Conservation (phyloP, 192 early-diverging fungal genomes). For the Spizellomyces sp. region DNA sequence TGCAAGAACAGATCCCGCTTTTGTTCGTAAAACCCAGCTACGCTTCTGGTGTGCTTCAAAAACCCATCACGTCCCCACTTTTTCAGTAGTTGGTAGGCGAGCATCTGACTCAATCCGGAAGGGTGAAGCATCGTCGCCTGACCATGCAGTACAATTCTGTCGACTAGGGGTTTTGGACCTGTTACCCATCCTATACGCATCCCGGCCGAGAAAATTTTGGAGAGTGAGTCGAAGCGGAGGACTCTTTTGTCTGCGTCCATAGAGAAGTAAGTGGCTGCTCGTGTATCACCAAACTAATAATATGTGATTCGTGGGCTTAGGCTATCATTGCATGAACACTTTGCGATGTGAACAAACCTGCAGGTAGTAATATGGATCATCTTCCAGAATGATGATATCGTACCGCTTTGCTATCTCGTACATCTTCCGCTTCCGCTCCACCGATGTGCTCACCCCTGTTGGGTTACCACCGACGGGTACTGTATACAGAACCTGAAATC, state of each 20-base stretch:
- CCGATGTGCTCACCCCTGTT: constrained; percentile 78
- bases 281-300: constrained; percentile 41
- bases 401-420: constrained; percentile 77
- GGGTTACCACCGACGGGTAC: constrained; percentile 92
- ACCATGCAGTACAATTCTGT: constrained; percentile 81
- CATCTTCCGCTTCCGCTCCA: constrained; percentile 74
- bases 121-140: constrained; percentile 83
- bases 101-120: constrained; percentile 77
- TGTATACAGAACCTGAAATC: constrained; percentile 44
- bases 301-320: background rate
- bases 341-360: constrained; percentile 51
- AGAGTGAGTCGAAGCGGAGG: constrained; percentile 89
- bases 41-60: constrained; percentile 66
- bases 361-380: constrained; percentile 95
- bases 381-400: constrained; percentile 87
- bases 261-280: constrained; percentile 80
- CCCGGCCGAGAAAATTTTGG: constrained; percentile 89
- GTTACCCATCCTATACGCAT: constrained; percentile 80
- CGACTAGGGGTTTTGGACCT: constrained; percentile 66
- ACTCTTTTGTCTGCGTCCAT: constrained; percentile 88
- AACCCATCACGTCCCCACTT: constrained; percentile 85
- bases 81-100: constrained; percentile 72
- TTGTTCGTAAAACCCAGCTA: constrained; percentile 73
- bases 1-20: constrained; percentile 72
- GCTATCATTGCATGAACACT: constrained; percentile 14